Evolutionary conservation across 345 rosid genomes (phyloP).

Genomic region (Eucalyptus tenuipes): DNA sequence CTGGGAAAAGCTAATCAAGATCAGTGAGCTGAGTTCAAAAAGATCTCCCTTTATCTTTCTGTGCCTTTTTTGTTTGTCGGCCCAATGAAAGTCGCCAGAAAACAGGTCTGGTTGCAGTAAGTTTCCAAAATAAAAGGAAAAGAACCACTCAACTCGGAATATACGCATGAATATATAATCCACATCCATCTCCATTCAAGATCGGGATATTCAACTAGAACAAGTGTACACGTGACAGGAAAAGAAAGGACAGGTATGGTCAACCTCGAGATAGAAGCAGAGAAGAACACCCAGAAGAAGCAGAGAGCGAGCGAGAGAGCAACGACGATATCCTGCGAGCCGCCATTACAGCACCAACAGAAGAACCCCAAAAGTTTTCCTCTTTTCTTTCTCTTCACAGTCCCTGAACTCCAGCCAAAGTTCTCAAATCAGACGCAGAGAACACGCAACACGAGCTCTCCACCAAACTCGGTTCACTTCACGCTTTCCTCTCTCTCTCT

Average conservation of each 20-base stretch:
- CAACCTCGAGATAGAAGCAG: not conserved
- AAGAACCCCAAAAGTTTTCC: not conserved
- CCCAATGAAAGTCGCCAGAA: not conserved
- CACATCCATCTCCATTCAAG: not conserved
- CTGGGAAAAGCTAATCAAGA: not conserved
- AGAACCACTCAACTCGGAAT: not conserved
- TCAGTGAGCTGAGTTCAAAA: not conserved
- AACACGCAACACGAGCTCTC: not conserved
- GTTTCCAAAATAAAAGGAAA: not conserved
- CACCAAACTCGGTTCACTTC: not conserved
- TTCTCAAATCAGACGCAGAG: not conserved
- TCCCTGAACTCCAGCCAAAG: not conserved
- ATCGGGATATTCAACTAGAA: not conserved
- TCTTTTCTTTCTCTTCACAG: not conserved
- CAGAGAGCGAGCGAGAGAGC: constrained; percentile 29
- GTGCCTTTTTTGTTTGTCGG: not conserved
- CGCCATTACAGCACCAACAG: not conserved
- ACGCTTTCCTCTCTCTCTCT: not conserved
- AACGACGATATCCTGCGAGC: constrained; percentile 34
- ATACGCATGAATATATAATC: not conserved
- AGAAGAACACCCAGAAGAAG: not conserved
- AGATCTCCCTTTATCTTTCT: not conserved
- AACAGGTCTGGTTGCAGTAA: not conserved
- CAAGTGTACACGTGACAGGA: not conserved
- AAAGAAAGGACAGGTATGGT: not conserved